Evolutionary conservation across 1,139 yeast genomes (phyloP).

Genomic region (Scheffersomyces segobiensis): DNA sequence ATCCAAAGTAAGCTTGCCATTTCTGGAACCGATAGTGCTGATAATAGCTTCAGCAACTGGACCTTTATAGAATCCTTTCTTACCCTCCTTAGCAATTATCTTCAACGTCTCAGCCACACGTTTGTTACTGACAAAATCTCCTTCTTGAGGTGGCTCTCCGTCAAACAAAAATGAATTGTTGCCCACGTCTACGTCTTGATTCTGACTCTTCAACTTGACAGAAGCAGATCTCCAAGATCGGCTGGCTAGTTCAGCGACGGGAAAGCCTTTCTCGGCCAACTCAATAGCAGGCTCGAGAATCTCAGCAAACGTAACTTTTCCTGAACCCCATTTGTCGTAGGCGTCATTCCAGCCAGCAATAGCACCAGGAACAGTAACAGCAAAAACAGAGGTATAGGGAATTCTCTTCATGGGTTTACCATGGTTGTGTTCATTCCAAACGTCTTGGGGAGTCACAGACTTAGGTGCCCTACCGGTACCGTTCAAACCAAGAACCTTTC

Average conservation of each 20-base stretch:
- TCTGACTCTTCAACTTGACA: constrained; percentile 38
- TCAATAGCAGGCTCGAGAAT: constrained; percentile 70
- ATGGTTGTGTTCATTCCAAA: constrained; percentile 40
- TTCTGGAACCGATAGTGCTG: constrained; percentile 48
- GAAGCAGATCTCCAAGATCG: constrained; percentile 49
- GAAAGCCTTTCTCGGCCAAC: constrained; percentile 67
- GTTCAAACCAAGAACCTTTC: constrained; percentile 62
- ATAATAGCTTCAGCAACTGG: constrained; percentile 66
- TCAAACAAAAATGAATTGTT: constrained; percentile 37
- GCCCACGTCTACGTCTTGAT: constrained; percentile 24
- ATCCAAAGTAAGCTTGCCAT: constrained; percentile 55
- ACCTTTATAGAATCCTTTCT: constrained; percentile 68
- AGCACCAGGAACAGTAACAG: constrained; percentile 77
- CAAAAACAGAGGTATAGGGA: constrained; percentile 51
- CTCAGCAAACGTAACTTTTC: constrained; percentile 58
- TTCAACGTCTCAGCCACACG: constrained; percentile 56
- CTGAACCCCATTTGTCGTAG: constrained; percentile 69
- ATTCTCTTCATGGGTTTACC: constrained; percentile 45
- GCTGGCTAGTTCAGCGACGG: constrained; percentile 61
- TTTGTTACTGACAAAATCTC: constrained; percentile 58
- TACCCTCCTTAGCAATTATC: constrained; percentile 57
- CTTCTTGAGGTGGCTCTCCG: constrained; percentile 52
- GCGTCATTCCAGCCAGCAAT: constrained; percentile 79
- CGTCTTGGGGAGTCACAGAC: constrained; percentile 49
- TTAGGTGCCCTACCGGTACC: constrained; percentile 77